Evolutionary conservation across 768 basidiomycete species (phyloP), one percentile per base, ranked within the genome.

Genomic region (Leucogyrophana mollusca): DNA sequence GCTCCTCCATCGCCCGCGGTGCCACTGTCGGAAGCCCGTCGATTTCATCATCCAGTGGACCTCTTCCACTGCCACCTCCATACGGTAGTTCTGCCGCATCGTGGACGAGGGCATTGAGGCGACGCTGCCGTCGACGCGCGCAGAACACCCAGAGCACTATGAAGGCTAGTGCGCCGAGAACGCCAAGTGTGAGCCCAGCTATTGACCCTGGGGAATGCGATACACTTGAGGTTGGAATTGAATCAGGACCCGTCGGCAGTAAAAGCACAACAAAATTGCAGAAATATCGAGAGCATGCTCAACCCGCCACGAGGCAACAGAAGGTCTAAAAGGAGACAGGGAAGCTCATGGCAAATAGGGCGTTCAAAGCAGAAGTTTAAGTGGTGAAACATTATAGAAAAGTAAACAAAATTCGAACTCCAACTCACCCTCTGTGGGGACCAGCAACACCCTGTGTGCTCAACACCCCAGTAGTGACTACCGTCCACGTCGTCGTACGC

Each of bases 91-190:
- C 23, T 4, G 47, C 47, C 34, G 58, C 46, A 17, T 62, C 62
- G 21, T 36, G 56, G 32, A 40, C 36, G 17, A 30, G 27, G 27
- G 27, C 27, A 30, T 30, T 30, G 13, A 64, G 47, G 22, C 46
- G 40, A 22, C 56, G 65, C 47, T 56, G 60, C 21, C 65, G 62
- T 42, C 58, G 56, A 21, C 60, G 58, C 34, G 65, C 62, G n/a
- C 64, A 65, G 32, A 62, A 60, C 14, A 67, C 54, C 65, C 62
- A 67, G 3, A 65, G 51, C 30, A 34, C 44, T 3, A 56, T 49
- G 34, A 65, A 65, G 11, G 58, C 58, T 40, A 62, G 14, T 3
- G 56, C 50, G 21, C 62, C 64, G 4, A 55, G 38, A 13, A 62
- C 43, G 17, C 65, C 65, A 11, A 65, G 49, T 2, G 55, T 51